Evolutionary conservation across 768 basidiomycete species (phyloP).

Genomic region (Hydnomerulius pinastri): DNA sequence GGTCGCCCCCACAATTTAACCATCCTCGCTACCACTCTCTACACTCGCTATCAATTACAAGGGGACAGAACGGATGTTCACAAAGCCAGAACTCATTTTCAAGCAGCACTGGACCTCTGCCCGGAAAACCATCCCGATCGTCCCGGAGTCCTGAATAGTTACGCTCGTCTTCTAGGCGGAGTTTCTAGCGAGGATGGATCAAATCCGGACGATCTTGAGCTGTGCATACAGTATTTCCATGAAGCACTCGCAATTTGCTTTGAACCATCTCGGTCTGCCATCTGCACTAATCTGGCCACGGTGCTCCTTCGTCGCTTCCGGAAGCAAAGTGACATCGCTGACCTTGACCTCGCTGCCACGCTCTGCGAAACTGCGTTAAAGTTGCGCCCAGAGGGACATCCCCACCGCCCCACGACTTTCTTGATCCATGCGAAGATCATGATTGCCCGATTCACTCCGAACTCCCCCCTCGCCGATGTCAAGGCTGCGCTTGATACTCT

Average conservation of each 20-base stretch:
- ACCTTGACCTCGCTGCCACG: slow-evolving; percentile 24
- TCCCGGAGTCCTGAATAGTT: slow-evolving; percentile 11
- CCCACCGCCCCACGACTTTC: slow-evolving; percentile 13
- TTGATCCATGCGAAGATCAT: slow-evolving; percentile 22
- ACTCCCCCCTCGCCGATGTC: slow-evolving; percentile 10
- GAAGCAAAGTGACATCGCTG: slow-evolving; percentile 4
- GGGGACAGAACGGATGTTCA: slow-evolving; percentile 17
- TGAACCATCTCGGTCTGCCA: slow-evolving; percentile 5
- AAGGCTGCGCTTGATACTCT: slow-evolving; percentile 21
- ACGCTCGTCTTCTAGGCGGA: slow-evolving; percentile 12
- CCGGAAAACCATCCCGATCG: slow-evolving; percentile 7
- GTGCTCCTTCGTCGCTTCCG: slow-evolving; percentile 11
- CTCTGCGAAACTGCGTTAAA: slow-evolving; percentile 13
- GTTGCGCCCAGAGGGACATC: slow-evolving; percentile 15
- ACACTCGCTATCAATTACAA: slow-evolving; percentile 22
- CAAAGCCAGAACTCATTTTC: slow-evolving; percentile 16
- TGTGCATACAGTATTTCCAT: slow-evolving; percentile 16
- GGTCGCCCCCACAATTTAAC: slow-evolving; percentile 4
- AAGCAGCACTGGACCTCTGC: slow-evolving; percentile 13
- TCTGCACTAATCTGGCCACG: slow-evolving; percentile 12
- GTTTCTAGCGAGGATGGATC: slow-evolving; percentile 7
- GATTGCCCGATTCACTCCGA: slow-evolving; percentile 7
- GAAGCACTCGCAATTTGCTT: slow-evolving; percentile 19
- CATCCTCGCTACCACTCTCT: slow-evolving; percentile 17
- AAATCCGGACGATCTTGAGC: slow-evolving; percentile 12